Evolutionary conservation across 352 stramenopile genomes (phyloP), one percentile per base, ranked within the genome.

Genomic region (Pythium folliculosum): DNA sequence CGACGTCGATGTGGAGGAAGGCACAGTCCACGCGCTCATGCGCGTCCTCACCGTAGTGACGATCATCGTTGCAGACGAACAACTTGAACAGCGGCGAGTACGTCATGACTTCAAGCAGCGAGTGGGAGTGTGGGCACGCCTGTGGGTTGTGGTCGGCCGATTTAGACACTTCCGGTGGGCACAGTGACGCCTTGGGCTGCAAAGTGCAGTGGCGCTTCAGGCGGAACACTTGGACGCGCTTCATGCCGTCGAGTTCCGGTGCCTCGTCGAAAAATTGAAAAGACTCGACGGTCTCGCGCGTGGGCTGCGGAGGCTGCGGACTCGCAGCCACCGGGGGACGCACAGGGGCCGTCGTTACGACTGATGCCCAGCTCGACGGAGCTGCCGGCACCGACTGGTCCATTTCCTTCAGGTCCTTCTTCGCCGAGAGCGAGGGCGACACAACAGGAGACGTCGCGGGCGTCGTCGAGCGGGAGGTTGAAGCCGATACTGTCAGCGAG

Each of bases 21-120:
- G 43, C 40, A 30, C 56, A 63, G 21, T 63, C 43, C 7, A 14
- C 56, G 30, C 43, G 40, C 19, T 63, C 56, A n/a, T 45, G 37
- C 5, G 43, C 56, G 7, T 53, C 22, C 1, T 40, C 43, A 4
- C 56, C 37, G 38, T 53, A 63, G 21, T 63, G 56, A 22, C 16
- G 5, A n/a, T 43, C 25, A 7, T 63, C 40, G 21, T 52, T 44
- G 56, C 56, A 63, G 1, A 63, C 25, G 13, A 63, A 63, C 3
- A 52, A 27, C 56, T 63, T 63, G 44, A 53, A 63, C 14, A 63
- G 43, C 21, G 56, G 56, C 40, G 38, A 54, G 25, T 63, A 63
- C 2, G 22, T 45, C 56, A 63, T 63, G 14, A 63, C 40, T 21
- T 63, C 56, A 0, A 53, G 56, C 1, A 54, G 25, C 17, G 56